Percentiles rank a stretch among this genome's conserved stretches.
phyloP scores from a whole-genome alignment of 2,329 filamentous ascomycete species.

The Alternaria brassicae region DNA sequence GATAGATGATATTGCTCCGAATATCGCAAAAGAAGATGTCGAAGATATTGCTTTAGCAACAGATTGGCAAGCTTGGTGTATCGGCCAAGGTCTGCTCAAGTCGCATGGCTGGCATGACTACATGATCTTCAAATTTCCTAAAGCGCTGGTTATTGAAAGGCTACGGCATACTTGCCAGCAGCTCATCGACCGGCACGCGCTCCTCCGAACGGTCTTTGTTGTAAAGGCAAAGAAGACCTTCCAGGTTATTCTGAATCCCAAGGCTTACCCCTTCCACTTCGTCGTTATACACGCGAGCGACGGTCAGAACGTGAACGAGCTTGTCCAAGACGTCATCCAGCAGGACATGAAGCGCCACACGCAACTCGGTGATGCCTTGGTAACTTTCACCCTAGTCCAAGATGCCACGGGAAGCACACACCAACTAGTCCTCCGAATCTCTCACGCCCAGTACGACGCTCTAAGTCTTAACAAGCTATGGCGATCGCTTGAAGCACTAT shows the following conservation, averaged over 20 bases:
- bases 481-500: constrained; percentile 4
- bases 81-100: constrained; percentile 4
- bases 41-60: constrained; percentile 4
- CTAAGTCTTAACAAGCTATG: constrained; percentile 6
- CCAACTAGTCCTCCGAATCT: constrained; percentile 7
- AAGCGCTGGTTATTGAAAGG: background rate
- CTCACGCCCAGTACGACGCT: constrained; percentile 8
- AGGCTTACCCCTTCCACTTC: constrained; percentile 7
- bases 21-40: background rate
- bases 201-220: constrained; percentile 3
- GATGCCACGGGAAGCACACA: background rate
- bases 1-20: background rate
- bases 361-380: constrained; percentile 3
- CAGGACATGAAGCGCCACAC: background rate
- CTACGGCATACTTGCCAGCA: background rate
- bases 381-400: background rate
- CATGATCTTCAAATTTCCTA: constrained; percentile 8
- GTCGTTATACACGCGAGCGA: background rate
- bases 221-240: constrained; percentile 4
- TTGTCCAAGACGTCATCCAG: background rate
- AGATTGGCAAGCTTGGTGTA: constrained; percentile 10
- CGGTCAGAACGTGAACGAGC: background rate
- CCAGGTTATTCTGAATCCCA: background rate
- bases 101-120: constrained; percentile 12
- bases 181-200: background rate